A percentile compares a stretch with the other conserved stretches of the same genome.
Conservation (phyloP, 1,139 yeast genomes). For the Scheffersomyces stambukii region DNA sequence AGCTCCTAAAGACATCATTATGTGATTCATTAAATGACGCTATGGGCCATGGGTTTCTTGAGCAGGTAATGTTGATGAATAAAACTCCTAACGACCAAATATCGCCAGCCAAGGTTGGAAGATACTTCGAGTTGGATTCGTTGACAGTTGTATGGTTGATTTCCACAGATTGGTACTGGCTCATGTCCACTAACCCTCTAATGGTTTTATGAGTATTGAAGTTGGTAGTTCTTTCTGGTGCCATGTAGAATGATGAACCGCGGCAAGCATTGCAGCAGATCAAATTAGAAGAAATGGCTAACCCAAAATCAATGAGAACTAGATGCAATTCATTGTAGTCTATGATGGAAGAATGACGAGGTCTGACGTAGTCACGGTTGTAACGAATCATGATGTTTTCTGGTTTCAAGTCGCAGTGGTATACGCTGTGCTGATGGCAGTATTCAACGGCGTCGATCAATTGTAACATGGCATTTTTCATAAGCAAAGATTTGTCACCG, state of each 20-base stretch:
- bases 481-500: conserved; percentile 32
- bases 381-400: conserved; percentile 69
- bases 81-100: conserved; percentile 88
- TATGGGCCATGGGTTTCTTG: conserved; percentile 88
- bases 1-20: conserved; percentile 49
- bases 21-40: conserved; percentile 57
- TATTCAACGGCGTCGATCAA: conserved; percentile 67
- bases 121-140: conserved; percentile 24
- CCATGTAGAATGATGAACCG: conserved; percentile 89
- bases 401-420: conserved; percentile 89
- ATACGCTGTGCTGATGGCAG: conserved; percentile 64
- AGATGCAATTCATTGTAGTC: conserved; percentile 57
- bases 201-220: conserved; percentile 31
- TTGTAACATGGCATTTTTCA: conserved; percentile 73
- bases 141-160: conserved; percentile 11
- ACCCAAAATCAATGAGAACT: conserved; percentile 79
- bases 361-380: conserved; percentile 24
- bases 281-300: conserved; percentile 58
- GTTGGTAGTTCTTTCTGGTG: conserved; percentile 75
- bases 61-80: conserved; percentile 72
- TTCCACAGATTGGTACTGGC: conserved; percentile 20
- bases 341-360: conserved; percentile 15
- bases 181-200: conserved; percentile 26
- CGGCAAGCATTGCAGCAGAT: conserved; percentile 74
- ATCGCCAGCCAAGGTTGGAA: conserved; percentile 78